Evolutionary conservation across 225 moss, liverwort and hornwort genomes (phyloP), one percentile per base, ranked within the genome.

Genomic region (Polytrichum formosum): DNA sequence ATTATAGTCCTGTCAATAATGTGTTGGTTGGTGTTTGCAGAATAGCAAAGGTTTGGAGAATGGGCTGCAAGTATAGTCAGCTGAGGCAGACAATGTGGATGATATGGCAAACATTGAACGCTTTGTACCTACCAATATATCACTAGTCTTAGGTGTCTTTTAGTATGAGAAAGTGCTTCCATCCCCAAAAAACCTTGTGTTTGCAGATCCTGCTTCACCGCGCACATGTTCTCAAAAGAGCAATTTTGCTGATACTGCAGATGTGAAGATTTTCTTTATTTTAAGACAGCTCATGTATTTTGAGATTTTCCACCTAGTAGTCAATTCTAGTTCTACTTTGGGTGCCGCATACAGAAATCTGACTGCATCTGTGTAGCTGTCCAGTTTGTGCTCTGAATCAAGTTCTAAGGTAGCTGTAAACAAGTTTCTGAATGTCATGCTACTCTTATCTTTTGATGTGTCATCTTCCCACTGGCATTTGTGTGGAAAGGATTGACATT

Each of bases 51-150:
- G 73, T 13, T 28, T 69, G 73, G 78, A 78, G 69, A 58, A 64
- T 53, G 78, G 76, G 73, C 65, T 78, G 61, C 69, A 82, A 76
- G 74, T 82, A 25, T 82, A 82, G 74, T 46, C 65, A 68, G 28
- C 53, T 78, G 55, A 33, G 58, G 58, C 73, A 71, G 71, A 71
- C 61, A 64, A 69, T 73, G 63, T 27, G 9, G 67, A 67, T 59
- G 72, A 66, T 46, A 46, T 46, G 46, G 70, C 61, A 65, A 67
- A 69, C 69, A 75, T 23, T 66, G 70, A 78, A 67, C 64, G 64
- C 25, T 16, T 64, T 67, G 64, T 76, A 73, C 67, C 28, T 61
- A 62, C 67, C 64, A 46, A 46, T 16, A 56, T 70, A 68, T 63
- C 19, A 37, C 65, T 72, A 72, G 72, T 60, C 56, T 18, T 46